phyloP scores from a whole-genome alignment of 768 basidiomycete species.

The Holtermanniella nyarrowii region DNA sequence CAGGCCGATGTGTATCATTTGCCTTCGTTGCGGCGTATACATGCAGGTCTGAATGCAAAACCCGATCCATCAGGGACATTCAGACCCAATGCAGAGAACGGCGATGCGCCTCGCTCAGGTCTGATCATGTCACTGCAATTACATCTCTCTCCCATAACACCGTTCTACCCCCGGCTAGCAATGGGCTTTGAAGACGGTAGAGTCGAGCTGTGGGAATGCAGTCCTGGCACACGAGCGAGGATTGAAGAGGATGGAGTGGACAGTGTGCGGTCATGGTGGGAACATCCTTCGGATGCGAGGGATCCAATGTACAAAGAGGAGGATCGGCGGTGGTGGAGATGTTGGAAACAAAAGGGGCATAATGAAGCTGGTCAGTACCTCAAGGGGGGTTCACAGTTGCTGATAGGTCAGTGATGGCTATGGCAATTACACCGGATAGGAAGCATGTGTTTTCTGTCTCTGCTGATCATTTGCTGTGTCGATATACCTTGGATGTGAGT shows the following conservation, averaged over 20 bases:
- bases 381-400: background rate
- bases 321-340: conserved; percentile 25
- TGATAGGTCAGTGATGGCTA: conserved; percentile 62
- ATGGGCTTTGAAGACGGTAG: conserved; percentile 77
- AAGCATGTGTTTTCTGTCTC: conserved; percentile 67
- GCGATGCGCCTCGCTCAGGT: background rate
- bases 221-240: conserved; percentile 3
- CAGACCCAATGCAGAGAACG: background rate
- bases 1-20: conserved; percentile 83
- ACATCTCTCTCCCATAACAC: conserved; percentile 37
- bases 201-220: conserved; percentile 51
- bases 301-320: background rate
- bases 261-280: conserved; percentile 5
- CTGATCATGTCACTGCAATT: conserved; percentile 84
- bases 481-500: conserved; percentile 28
- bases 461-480: conserved; percentile 54
- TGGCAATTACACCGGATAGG: conserved; percentile 56
- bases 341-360: conserved; percentile 40
- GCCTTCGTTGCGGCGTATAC: conserved; percentile 57
- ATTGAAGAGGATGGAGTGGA: conserved; percentile 1
- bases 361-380: conserved; percentile 42
- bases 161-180: conserved; percentile 49
- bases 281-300: conserved; percentile 7
- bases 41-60: conserved; percentile 63
- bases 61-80: background rate